These are phyloP conservation scores for Coemansia sp. DNA, from an alignment of 192 early-diverging fungal species.

Conservation along the genomic window DNA sequence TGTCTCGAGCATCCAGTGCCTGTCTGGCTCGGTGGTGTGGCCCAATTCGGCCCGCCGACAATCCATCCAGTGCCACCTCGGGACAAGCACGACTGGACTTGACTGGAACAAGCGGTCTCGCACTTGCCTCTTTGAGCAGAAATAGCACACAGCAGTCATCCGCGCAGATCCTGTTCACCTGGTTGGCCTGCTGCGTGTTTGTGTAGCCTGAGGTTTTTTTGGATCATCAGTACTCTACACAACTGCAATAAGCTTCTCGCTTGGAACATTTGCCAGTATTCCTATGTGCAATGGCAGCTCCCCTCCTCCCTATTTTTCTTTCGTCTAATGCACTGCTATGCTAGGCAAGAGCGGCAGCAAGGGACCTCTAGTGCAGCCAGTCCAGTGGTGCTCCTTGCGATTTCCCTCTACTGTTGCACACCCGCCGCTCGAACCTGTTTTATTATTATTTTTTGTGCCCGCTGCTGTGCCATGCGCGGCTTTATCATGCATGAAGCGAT, in stretches of 20 bases:
- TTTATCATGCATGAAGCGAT: conserved; percentile 11
- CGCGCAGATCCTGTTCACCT: conserved; percentile 8
- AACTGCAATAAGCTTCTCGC: background rate
- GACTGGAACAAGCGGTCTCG: conserved; percentile 1
- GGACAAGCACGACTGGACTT: background rate
- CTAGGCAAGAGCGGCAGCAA: background rate
- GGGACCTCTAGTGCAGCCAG: conserved; percentile 1
- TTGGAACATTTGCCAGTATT: background rate
- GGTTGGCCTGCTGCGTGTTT: conserved; percentile 5
- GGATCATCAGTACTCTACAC: background rate
- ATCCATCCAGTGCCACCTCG: background rate
- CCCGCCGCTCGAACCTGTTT: background rate
- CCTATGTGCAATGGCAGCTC: background rate
- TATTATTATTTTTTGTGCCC: conserved; percentile 6
- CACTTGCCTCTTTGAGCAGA: background rate
- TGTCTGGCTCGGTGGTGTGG: background rate
- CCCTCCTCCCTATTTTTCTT: conserved; percentile 2
- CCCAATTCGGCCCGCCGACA: conserved; percentile 1
- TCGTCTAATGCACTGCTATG: background rate
- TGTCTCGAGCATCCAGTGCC: background rate
- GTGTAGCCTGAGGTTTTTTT: conserved; percentile 9
- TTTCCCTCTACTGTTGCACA: conserved; percentile 3
- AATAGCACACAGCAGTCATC: conserved; percentile 8
- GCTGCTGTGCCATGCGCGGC: conserved; percentile 5
- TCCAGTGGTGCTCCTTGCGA: conserved; percentile 1